A percentile compares a stretch with the other conserved stretches of the same genome.
These are phyloP conservation scores for Xylaria sp. DNA, from an alignment of 2,329 filamentous ascomycete genomes.

Conservation along the genomic window DNA sequence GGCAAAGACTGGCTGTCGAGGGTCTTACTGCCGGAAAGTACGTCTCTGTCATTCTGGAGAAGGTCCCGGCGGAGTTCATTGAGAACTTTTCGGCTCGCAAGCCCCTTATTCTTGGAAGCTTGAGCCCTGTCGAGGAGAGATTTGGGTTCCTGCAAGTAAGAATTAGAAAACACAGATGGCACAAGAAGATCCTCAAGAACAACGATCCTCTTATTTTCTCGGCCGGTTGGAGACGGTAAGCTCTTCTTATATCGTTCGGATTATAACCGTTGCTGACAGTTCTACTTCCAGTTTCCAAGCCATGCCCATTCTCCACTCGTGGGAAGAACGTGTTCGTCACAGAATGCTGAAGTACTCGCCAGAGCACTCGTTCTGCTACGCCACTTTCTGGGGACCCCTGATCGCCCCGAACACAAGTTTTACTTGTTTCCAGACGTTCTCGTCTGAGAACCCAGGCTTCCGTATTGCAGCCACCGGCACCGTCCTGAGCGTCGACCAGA, in stretches of 20 bases:
- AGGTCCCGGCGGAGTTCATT: slow-evolving; percentile 87
- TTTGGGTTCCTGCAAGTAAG: slow-evolving; percentile 94
- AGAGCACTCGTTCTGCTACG: slow-evolving; percentile 99
- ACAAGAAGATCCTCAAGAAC: slow-evolving; percentile 98
- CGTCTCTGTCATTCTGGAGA: slow-evolving; percentile 81
- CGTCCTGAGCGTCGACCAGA: slow-evolving; percentile 89
- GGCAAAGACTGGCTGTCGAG: slow-evolving; percentile 77
- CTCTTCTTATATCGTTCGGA: neutral
- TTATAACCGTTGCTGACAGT: slow-evolving; percentile 4
- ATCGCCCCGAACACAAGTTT: slow-evolving; percentile 96
- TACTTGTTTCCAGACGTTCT: slow-evolving; percentile 86
- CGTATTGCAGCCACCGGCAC: slow-evolving; percentile 91
- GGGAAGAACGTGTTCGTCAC: slow-evolving; percentile 65
- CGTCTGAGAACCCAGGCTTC: slow-evolving; percentile 80
- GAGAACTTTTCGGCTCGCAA: slow-evolving; percentile 73
- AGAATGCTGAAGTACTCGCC: slow-evolving; percentile 99
- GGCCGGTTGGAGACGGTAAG: slow-evolving; percentile 87
- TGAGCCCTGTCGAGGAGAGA: slow-evolving; percentile 87
- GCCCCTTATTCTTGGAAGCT: slow-evolving; percentile 84
- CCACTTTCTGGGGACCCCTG: slow-evolving; percentile 88
- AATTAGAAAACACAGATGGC: slow-evolving; percentile 97
- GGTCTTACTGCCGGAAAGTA: slow-evolving; percentile 91
- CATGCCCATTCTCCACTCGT: slow-evolving; percentile 21
- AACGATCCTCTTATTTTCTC: slow-evolving; percentile 97
- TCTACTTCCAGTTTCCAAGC: slow-evolving; percentile 18